phyloP scores from a whole-genome alignment of 2,329 filamentous ascomycete species.

The Alternaria incomplexa region DNA sequence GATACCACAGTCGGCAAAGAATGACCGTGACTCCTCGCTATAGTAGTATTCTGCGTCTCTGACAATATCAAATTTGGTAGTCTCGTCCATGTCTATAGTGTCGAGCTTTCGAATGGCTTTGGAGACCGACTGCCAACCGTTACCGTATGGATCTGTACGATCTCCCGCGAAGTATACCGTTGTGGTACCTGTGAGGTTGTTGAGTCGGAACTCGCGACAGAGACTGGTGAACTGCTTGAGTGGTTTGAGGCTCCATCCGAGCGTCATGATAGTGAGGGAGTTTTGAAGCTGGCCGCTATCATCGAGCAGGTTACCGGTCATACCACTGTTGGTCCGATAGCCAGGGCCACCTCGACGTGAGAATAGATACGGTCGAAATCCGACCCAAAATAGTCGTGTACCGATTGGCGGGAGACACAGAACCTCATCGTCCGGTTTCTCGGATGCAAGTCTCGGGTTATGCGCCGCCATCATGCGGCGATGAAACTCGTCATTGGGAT shows the following conservation, averaged over 20 bases:
- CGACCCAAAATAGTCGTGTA: slow-evolving; percentile 37
- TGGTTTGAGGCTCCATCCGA: slow-evolving; percentile 37
- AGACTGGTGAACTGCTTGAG: slow-evolving; percentile 27
- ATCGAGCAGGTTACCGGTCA: slow-evolving; percentile 4
- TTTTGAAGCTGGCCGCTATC: slow-evolving; percentile 22
- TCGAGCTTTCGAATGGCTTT: slow-evolving; percentile 38
- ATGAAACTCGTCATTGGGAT: slow-evolving; percentile 4
- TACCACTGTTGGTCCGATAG: not conserved
- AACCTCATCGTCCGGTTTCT: slow-evolving; percentile 11
- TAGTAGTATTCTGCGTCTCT: slow-evolving; percentile 49
- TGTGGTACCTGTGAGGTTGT: slow-evolving; percentile 29
- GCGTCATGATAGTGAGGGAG: slow-evolving; percentile 27
- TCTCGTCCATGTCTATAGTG: slow-evolving; percentile 41
- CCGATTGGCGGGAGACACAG: slow-evolving; percentile 27
- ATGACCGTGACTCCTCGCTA: slow-evolving; percentile 35
- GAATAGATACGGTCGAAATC: slow-evolving; percentile 37
- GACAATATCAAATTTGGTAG: slow-evolving; percentile 36
- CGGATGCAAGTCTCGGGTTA: not conserved
- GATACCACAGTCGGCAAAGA: slow-evolving; percentile 44
- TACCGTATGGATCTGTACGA: slow-evolving; percentile 10
- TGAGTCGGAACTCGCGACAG: slow-evolving; percentile 31
- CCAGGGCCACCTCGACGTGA: slow-evolving; percentile 17
- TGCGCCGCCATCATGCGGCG: not conserved
- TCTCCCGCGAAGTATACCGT: slow-evolving; percentile 34
- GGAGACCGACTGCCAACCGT: slow-evolving; percentile 29